Evolutionary conservation across 441 rosid species (phyloP).

Genomic region (Euphorbia celastroides): DNA sequence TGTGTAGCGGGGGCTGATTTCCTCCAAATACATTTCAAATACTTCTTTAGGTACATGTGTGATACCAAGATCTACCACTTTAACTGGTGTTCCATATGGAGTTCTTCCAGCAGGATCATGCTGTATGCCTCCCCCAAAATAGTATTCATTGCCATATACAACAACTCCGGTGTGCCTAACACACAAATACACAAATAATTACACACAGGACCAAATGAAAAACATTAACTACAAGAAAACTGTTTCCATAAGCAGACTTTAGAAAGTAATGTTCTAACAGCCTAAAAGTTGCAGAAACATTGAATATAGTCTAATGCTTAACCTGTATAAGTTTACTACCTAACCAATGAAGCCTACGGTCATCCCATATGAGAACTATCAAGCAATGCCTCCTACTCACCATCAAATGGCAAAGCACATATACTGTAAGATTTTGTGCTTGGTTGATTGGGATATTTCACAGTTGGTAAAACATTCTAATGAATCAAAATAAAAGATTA

Average conservation of each 20-base stretch:
- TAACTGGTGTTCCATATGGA: constrained; percentile 73
- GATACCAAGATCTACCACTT: constrained; percentile 65
- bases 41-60: constrained; percentile 82
- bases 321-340: neutral
- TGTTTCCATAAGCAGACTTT: too few relatives aligned
- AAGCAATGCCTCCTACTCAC: neutral
- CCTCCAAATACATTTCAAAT: constrained; percentile 76
- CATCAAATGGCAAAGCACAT: neutral
- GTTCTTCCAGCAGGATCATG: constrained; percentile 56
- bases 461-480: neutral
- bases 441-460: neutral
- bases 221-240: neutral
- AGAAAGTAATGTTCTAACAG: neutral
- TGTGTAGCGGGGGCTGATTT: constrained; percentile 81
- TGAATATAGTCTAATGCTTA: neutral
- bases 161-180: constrained; percentile 90
- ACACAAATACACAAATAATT: constrained; percentile 11
- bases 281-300: neutral
- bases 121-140: constrained; percentile 88
- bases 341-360: neutral
- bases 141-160: constrained; percentile 78
- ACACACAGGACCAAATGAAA: neutral
- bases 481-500: neutral
- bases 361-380: neutral
- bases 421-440: neutral